Evolutionary conservation across 2,329 filamentous ascomycete genomes (phyloP).

Genomic region (Plenodomus biglobosus): DNA sequence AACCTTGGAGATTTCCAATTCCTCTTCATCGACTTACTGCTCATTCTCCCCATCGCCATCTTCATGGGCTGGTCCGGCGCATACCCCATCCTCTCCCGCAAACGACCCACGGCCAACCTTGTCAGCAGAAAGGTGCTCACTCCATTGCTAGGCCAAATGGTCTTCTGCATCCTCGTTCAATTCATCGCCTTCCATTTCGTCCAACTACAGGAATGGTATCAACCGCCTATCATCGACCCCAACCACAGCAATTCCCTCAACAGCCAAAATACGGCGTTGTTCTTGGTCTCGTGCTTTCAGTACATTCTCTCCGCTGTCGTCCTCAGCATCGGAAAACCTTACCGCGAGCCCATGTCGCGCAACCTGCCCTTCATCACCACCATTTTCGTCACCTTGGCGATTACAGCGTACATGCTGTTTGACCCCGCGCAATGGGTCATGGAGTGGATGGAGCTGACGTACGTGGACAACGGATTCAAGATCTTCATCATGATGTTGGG

Average conservation of each 20-base stretch:
- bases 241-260: constrained; percentile 85
- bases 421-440: constrained; percentile 69
- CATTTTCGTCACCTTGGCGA: constrained; percentile 65
- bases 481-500: constrained; percentile 72
- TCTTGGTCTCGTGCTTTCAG: constrained; percentile 88
- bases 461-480: constrained; percentile 72
- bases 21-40: constrained; percentile 86
- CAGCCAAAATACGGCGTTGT: constrained; percentile 89
- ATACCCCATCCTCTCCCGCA: constrained; percentile 72
- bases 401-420: constrained; percentile 80
- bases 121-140: constrained; percentile 91
- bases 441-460: constrained; percentile 81
- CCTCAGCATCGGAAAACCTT: constrained; percentile 87
- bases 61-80: constrained; percentile 99
- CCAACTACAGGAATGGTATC: constrained; percentile 78
- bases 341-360: constrained; percentile 74
- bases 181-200: constrained; percentile 73
- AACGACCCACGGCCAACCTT: constrained; percentile 86
- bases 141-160: constrained; percentile 85
- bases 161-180: constrained; percentile 77
- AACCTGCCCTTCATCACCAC: constrained; percentile 87
- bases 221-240: constrained; percentile 73
- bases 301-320: constrained; percentile 91
- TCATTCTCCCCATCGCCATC: constrained; percentile 94
- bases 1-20: constrained; percentile 99